Evolutionary conservation across 129 eudicot genomes (phyloP).

Genomic region (Artemisia tridentata): DNA sequence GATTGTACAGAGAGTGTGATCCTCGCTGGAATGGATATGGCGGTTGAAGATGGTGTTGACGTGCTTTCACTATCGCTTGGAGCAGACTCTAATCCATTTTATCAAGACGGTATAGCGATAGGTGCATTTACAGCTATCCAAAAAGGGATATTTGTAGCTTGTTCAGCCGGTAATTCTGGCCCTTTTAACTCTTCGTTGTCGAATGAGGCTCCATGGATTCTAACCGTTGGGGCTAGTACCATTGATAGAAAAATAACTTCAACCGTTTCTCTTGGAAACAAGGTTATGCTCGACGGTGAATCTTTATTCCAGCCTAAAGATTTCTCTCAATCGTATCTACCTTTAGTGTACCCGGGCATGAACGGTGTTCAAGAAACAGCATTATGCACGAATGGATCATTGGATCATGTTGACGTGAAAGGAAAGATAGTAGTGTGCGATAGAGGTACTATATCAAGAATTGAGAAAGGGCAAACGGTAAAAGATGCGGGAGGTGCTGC

Average conservation of each 20-base stretch:
- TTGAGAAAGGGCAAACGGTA: slow-evolving; percentile 38
- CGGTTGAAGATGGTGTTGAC: slow-evolving; percentile 66
- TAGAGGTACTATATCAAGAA: slow-evolving; percentile 27
- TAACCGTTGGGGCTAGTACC: slow-evolving; percentile 67
- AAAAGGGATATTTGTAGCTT: slow-evolving; percentile 47
- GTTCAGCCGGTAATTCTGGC: slow-evolving; percentile 52
- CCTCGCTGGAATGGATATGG: slow-evolving; percentile 58
- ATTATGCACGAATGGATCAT: slow-evolving; percentile 34
- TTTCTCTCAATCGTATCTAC: slow-evolving; percentile 31
- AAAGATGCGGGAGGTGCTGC: slow-evolving; percentile 47
- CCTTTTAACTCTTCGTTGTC: slow-evolving; percentile 35
- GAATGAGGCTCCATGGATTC: slow-evolving; percentile 66
- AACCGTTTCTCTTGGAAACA: slow-evolving; percentile 38
- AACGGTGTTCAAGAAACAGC: slow-evolving; percentile 26
- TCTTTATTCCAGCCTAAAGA: slow-evolving; percentile 45
- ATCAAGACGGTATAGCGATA: slow-evolving; percentile 41
- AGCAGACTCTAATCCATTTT: slow-evolving; percentile 30
- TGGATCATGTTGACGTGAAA: slow-evolving; percentile 30
- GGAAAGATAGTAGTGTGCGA: slow-evolving; percentile 53
- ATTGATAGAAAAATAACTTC: slow-evolving; percentile 40
- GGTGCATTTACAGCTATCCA: slow-evolving; percentile 56
- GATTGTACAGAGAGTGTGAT: slow-evolving; percentile 40
- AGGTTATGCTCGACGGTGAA: slow-evolving; percentile 34
- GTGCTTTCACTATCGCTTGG: slow-evolving; percentile 60
- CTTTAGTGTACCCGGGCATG: slow-evolving; percentile 43